Base-by-base conservation (phyloP, 495 filamentous ascomycete species). In the Lindgomyces ingoldianus region DNA sequence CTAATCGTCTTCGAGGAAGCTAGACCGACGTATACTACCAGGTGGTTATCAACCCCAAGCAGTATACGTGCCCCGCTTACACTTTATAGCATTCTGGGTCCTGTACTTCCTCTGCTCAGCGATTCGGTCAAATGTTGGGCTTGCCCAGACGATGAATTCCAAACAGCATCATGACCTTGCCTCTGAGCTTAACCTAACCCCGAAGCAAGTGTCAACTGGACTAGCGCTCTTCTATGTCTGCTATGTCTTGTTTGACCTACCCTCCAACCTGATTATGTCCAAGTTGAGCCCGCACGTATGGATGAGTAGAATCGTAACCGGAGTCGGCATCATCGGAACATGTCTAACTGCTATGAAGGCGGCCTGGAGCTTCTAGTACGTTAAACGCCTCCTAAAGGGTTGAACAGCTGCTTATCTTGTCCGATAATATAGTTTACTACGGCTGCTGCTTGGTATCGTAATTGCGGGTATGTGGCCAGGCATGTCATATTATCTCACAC, bases 391-490 rank as follows among this genome's bases (percentile, higher is more conserved):
- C 16, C 10, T 25, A 22, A 19, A 48, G 11, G 19, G 3, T 30
- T 33, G 11, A 26, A 14, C 10, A 27, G 10, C 8, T 6, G 11
- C 11, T 16, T 16, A 26, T 39, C 45, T 58, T 27, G 48, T 42
- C 24, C 2, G 18, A 3, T 54, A 1, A 1, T 41, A 12, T 51
- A 89, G 87, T 67, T 81, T 96, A 27, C 81, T 96, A 3, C 87
- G 92, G n/a, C 84, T 96, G 47, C 80, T 96, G 8, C 81, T 96
- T 14, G 92, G 92, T 44, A 81, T 95, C 55, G 91, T 96, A 19
- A 92, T 91, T 70, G 91, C 92, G 10, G 92, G 92, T 18, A 91
- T 96, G 86, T 96, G 92, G 91, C 92, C 92, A 1, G 92, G 92
- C 39, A 96, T 96, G 91, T 84, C 91, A 19, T 96, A 94, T 75